Conservation (phyloP, 129 eudicot species). For the Helianthus tuberosus region DNA sequence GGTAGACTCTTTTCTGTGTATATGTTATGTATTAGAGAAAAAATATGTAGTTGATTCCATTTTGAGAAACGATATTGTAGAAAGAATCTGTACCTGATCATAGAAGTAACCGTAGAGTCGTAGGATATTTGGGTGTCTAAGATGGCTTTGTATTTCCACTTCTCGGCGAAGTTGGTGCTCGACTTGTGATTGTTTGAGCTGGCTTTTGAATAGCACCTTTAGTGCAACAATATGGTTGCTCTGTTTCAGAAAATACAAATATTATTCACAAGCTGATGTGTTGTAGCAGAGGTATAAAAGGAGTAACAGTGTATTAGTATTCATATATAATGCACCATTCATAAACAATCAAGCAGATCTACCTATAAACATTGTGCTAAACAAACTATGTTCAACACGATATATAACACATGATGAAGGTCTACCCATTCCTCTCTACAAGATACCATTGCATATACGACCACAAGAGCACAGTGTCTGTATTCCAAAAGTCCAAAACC, state of each 20-base stretch:
- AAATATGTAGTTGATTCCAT: not conserved
- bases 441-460: not conserved
- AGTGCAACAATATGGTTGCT: constrained; percentile 94
- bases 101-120: constrained; percentile 89
- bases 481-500: not conserved
- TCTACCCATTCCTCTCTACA: not conserved
- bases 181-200: constrained; percentile 91
- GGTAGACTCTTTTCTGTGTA: constrained; percentile 84
- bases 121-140: constrained; percentile 85
- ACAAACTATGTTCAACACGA: constrained; percentile 8
- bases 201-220: constrained; percentile 88
- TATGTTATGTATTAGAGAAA: constrained; percentile 9
- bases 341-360: not conserved
- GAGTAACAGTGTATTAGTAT: not conserved
- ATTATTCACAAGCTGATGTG: not conserved
- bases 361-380: not conserved
- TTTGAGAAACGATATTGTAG: not conserved
- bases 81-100: constrained; percentile 56
- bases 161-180: constrained; percentile 98
- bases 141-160: constrained; percentile 98
- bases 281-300: not conserved
- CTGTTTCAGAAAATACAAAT: constrained; percentile 42
- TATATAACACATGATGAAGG: not conserved
- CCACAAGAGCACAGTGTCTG: not conserved
- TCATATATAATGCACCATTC: not conserved